A percentile compares a stretch with the other conserved stretches of the same genome.
phyloP scores from a whole-genome alignment of 495 filamentous ascomycete genomes.

The Schizothecium vesticola region DNA sequence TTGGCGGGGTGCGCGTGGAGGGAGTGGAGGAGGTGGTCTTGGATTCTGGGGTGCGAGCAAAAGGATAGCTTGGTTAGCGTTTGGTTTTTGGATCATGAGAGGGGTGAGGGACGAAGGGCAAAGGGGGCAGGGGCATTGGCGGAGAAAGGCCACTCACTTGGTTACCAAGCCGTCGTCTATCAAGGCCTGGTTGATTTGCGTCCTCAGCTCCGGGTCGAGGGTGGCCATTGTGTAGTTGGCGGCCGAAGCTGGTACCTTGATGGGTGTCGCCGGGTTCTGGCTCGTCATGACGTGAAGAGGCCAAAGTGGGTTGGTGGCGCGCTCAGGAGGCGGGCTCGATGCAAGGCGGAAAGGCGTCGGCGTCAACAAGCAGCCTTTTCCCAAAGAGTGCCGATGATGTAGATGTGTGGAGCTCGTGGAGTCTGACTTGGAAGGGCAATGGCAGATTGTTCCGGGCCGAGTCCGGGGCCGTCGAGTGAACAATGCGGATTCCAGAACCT shows the following conservation, averaged over 20 bases:
- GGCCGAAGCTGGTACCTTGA: slow-evolving; percentile 47
- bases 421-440: not conserved
- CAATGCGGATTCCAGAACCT: not conserved
- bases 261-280: slow-evolving; percentile 43
- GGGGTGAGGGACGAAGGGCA: not conserved
- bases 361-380: not conserved
- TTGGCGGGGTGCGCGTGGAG: slow-evolving; percentile 47
- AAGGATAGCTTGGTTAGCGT: not conserved
- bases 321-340: not conserved
- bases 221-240: slow-evolving; percentile 46
- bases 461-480: not conserved
- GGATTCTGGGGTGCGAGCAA: slow-evolving; percentile 38
- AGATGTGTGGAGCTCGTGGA: not conserved
- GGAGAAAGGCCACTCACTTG: slow-evolving; percentile 33
- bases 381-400: not conserved
- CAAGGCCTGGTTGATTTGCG: slow-evolving; percentile 47
- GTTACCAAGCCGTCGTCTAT: slow-evolving; percentile 44
- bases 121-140: not conserved
- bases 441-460: not conserved
- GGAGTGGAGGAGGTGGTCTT: slow-evolving; percentile 50
- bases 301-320: not conserved
- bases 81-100: slow-evolving; percentile 9
- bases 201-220: slow-evolving; percentile 47
- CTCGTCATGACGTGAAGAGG: slow-evolving; percentile 26
- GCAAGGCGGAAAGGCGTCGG: not conserved